Evolutionary conservation across 1,284 basidiomycete genomes (phyloP), one percentile per base, ranked within the genome.

Genomic region (Farysia itapuensis): DNA sequence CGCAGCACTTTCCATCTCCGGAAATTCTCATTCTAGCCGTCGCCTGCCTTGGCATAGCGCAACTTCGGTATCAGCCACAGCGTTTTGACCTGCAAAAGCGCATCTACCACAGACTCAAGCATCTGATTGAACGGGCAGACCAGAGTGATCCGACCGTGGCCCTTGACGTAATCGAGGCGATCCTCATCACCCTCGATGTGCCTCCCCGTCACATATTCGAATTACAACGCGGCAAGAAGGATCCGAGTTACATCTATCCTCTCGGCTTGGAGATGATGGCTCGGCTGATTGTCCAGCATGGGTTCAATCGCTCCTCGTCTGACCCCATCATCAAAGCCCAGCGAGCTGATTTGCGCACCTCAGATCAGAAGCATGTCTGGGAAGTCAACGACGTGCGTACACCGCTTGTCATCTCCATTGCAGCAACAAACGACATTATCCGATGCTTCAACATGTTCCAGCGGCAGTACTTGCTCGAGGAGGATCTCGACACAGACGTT

Each of bases 71-170:
- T 9, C 38, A 25, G 0, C 41, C 45, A 12, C 24, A 47, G 15
- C 50, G 57, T n/a, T 60, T 60, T 35, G 46, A 49, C 2, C 51
- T 60, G 5, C 57, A 60, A 24, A 37, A 46, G n/a, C 57, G 57
- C 43, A 54, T 60, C 46, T 53, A 26, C 20, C 43, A 43, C 21
- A 45, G 57, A 5, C 39, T 54, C 28, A 46, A 53, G n/a, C 48
- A 46, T 33, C 40, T 54, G 12, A 51, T 60, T 14, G 32, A 40
- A 14, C 42, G 43, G 21, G 50, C 57, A 11, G 53, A 39, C 32
- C 46, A 42, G 26, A 46, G 50, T 19, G 46, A 54, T 29, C 37
- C 52, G 25, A 50, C 51, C 19, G 46, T 54, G 2, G 46, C 51
- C 1, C 22, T 60, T 6, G 57, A 60, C 21, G 46, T 54, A 9